phyloP scores from a whole-genome alignment of 331 rosid genomes.

The Pyrus hybrid region DNA sequence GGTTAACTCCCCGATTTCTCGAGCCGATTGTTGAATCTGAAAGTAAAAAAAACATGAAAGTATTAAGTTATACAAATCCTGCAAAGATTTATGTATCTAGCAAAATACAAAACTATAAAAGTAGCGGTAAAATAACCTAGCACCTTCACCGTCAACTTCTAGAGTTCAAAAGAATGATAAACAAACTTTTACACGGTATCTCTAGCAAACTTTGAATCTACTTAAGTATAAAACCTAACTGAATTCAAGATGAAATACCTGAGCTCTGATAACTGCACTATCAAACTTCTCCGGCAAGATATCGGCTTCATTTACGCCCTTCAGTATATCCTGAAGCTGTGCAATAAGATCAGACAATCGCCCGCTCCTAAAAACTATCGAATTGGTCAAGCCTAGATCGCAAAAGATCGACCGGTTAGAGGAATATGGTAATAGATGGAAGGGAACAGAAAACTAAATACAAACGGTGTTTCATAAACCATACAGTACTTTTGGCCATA shows the following conservation, averaged over 20 bases:
- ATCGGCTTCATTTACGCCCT: conserved; percentile 50
- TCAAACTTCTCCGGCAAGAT: conserved; percentile 39
- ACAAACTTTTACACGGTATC: not conserved
- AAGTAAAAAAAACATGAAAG: conserved; percentile 8
- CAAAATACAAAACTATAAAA: not conserved
- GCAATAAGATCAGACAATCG: conserved; percentile 52
- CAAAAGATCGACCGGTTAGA: not conserved
- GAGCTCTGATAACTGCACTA: conserved; percentile 45
- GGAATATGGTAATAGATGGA: not conserved
- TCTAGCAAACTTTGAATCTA: not conserved
- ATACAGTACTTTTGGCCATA: not conserved
- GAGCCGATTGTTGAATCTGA: conserved; percentile 73
- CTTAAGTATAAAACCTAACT: not conserved
- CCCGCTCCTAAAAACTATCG: conserved; percentile 65
- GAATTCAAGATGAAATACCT: conserved; percentile 31
- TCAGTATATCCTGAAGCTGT: conserved; percentile 64
- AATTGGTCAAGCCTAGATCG: conserved; percentile 60
- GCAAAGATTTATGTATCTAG: not conserved
- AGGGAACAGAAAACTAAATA: not conserved
- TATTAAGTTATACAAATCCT: not conserved
- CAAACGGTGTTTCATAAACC: not conserved
- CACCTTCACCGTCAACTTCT: not conserved
- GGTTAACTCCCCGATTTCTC: conserved; percentile 74
- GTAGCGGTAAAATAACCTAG: not conserved
- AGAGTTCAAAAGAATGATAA: not conserved